Conservation (phyloP, 2,329 filamentous ascomycete genomes). For the Apiospora arundinis region DNA sequence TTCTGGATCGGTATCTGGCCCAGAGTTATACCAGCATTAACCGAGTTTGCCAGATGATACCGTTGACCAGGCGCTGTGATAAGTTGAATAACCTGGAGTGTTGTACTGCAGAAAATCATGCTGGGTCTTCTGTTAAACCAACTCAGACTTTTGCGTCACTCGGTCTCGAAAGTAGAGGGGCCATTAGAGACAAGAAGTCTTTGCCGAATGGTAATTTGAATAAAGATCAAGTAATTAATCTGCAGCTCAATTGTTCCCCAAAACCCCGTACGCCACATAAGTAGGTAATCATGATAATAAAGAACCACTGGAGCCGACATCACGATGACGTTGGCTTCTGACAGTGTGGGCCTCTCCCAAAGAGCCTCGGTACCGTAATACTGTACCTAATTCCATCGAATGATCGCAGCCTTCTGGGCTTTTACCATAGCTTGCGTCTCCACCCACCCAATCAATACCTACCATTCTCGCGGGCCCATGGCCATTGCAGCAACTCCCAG, state of each 20-base stretch:
- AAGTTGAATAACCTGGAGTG: too few relatives aligned
- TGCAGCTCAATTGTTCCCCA: neutral
- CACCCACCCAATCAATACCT: constrained; percentile 23
- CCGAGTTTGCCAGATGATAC: too few relatives aligned
- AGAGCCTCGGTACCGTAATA: neutral
- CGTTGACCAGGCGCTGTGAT: too few relatives aligned
- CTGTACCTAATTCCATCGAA: neutral
- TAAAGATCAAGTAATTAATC: neutral
- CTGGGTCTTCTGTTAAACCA: too few relatives aligned
- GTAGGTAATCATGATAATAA: neutral
- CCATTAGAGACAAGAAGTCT: too few relatives aligned
- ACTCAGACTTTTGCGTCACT: too few relatives aligned
- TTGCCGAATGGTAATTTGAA: neutral
- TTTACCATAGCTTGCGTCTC: constrained; percentile 7
- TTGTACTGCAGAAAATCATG: too few relatives aligned
- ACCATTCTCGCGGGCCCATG: constrained; percentile 27
- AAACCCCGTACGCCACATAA: neutral
- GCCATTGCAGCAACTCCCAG: constrained; percentile 34
- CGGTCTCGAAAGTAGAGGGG: too few relatives aligned
- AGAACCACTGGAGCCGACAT: neutral
- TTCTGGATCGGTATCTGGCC: too few relatives aligned
- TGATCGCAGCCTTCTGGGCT: neutral
- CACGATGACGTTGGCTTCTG: neutral
- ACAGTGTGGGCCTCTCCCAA: neutral
- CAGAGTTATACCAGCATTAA: too few relatives aligned